phyloP scores from a whole-genome alignment of 306 rosid species.

The Oxytropis ochrocephala region DNA sequence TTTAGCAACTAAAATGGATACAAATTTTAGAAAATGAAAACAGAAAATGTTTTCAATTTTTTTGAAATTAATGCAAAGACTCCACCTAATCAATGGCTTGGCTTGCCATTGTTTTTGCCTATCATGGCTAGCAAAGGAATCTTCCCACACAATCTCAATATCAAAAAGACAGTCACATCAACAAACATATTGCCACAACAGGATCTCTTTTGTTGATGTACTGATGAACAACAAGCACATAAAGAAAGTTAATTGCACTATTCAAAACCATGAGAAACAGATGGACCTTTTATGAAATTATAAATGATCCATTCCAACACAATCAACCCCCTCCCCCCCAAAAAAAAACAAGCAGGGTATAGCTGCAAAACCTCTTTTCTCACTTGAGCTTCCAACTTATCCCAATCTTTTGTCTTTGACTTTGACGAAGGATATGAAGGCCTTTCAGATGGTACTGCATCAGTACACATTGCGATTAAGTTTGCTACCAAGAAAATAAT shows the following conservation, averaged over 20 bases:
- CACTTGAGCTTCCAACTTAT: constrained; percentile 82
- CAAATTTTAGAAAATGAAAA: too few relatives aligned
- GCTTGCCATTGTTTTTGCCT: neutral
- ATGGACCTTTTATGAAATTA: constrained; percentile 9
- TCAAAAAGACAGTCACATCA: neutral
- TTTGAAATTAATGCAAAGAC: neutral
- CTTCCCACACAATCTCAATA: neutral
- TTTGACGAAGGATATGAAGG: constrained; percentile 83
- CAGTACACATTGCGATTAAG: neutral
- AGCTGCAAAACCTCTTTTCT: constrained; percentile 62
- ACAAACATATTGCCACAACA: neutral
- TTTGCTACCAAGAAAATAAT: constrained; percentile 7
- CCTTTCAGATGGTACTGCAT: constrained; percentile 54
- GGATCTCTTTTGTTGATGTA: neutral
- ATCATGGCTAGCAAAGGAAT: neutral
- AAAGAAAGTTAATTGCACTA: neutral
- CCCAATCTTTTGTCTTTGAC: constrained; percentile 68
- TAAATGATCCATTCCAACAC: neutral
- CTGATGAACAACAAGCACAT: neutral
- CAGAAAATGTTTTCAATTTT: neutral
- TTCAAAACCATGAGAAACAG: neutral
- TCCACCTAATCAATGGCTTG: neutral
- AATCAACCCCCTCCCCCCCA: neutral
- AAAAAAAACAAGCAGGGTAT: neutral
- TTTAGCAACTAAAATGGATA: too few relatives aligned